phyloP scores from a whole-genome alignment of 176 grass and related monocot genomes.

The Oryza meyeriana region DNA sequence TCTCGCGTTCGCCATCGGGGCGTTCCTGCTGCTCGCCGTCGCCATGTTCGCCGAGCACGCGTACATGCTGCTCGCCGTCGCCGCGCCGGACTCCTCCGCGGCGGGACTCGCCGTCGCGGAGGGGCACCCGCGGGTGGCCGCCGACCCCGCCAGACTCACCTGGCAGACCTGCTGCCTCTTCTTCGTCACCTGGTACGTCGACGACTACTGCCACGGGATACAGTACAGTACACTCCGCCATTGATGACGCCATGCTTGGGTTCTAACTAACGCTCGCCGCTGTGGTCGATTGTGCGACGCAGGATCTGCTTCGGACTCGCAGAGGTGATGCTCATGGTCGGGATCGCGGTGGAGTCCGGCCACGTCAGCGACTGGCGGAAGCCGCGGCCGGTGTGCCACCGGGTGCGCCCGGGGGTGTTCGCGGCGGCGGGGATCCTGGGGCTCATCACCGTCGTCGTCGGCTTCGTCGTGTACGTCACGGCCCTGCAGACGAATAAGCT shows the following conservation, averaged over 20 bases:
- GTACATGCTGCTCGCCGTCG: slow-evolving; percentile 82
- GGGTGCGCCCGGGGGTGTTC: slow-evolving; percentile 70
- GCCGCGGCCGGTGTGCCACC: slow-evolving; percentile 66
- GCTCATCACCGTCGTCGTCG: slow-evolving; percentile 71
- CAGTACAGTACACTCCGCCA: background rate
- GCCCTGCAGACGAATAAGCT: slow-evolving; percentile 47
- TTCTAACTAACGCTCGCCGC: background rate
- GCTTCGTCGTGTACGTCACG: slow-evolving; percentile 73
- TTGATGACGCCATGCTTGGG: background rate
- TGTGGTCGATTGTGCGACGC: background rate
- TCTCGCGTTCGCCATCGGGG: slow-evolving; percentile 62
- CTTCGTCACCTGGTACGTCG: slow-evolving; percentile 58
- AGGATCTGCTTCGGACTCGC: slow-evolving; percentile 93
- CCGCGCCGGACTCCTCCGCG: slow-evolving; percentile 23
- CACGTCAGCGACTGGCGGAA: slow-evolving; percentile 74
- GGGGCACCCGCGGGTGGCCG: slow-evolving; percentile 34
- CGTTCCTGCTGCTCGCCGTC: slow-evolving; percentile 80
- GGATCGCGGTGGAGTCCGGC: slow-evolving; percentile 77
- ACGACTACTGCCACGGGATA: background rate
- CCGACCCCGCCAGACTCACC: slow-evolving; percentile 36
- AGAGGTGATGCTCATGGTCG: slow-evolving; percentile 82
- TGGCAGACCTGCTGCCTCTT: slow-evolving; percentile 75
- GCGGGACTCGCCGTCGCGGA: slow-evolving; percentile 35
- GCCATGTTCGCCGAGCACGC: slow-evolving; percentile 92
- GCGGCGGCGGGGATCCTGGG: slow-evolving; percentile 83